These are phyloP conservation scores for Linanthus parryae DNA, from an alignment of 148 eudicot species.

Conservation along the genomic window DNA sequence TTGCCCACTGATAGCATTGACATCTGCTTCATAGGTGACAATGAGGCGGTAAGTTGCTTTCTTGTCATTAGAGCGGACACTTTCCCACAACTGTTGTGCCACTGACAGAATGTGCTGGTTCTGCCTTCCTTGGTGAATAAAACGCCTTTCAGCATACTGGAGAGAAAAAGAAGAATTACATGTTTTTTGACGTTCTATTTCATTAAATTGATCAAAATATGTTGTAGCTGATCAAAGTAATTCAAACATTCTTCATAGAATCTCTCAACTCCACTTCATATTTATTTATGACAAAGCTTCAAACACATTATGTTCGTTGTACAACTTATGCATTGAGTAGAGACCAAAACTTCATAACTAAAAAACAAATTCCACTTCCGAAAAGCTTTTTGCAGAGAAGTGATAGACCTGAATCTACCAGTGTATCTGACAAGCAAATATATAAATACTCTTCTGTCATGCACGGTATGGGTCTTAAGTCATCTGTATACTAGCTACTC, in stretches of 20 bases:
- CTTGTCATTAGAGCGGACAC: slow-evolving; percentile 71
- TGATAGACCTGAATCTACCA: neutral
- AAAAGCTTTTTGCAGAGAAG: neutral
- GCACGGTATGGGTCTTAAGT: neutral
- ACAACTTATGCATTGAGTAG: neutral
- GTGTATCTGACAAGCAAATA: neutral
- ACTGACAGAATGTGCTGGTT: slow-evolving; percentile 53
- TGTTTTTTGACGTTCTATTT: slow-evolving; percentile 5
- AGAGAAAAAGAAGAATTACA: slow-evolving; percentile 10
- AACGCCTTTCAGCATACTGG: slow-evolving; percentile 83
- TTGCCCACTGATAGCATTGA: slow-evolving; percentile 51
- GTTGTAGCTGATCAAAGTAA: too few relatives aligned
- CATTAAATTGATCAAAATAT: too few relatives aligned
- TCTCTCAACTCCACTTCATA: neutral
- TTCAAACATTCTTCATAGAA: neutral
- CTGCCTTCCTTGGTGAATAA: slow-evolving; percentile 57
- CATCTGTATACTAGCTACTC: too few relatives aligned
- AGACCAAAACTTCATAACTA: neutral
- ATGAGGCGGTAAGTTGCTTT: slow-evolving; percentile 84
- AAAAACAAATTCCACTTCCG: slow-evolving; percentile 1
- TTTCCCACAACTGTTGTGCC: slow-evolving; percentile 77
- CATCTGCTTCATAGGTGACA: slow-evolving; percentile 59
- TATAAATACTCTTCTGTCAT: neutral
- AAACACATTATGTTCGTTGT: too few relatives aligned
- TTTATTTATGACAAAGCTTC: too few relatives aligned